phyloP scores from a whole-genome alignment of 2,329 filamentous ascomycete species.

The Clarireedia monteithiana region DNA sequence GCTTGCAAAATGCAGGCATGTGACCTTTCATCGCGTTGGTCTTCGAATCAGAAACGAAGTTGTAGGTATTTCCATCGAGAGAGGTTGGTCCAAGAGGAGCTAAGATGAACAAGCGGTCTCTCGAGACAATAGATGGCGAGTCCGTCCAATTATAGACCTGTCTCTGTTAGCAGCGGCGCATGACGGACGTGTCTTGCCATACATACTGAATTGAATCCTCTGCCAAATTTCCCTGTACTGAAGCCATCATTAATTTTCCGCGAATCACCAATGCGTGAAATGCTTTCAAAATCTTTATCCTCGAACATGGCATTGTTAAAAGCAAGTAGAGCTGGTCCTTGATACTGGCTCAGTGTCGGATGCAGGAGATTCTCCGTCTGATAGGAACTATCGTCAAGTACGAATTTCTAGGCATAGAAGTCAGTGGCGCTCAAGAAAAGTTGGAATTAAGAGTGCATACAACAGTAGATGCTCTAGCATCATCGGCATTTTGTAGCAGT shows the following conservation, averaged over 20 bases:
- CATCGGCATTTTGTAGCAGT: conserved; percentile 93
- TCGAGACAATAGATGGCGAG: conserved; percentile 30
- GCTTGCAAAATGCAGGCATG: conserved; percentile 25
- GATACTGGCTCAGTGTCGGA: conserved; percentile 25
- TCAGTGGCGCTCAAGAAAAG: not conserved
- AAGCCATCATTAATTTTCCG: conserved; percentile 25
- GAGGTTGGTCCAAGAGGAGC: conserved; percentile 31
- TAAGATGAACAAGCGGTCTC: conserved; percentile 26
- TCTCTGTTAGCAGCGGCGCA: conserved; percentile 3
- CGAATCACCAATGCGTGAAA: conserved; percentile 29
- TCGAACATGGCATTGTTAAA: conserved; percentile 29
- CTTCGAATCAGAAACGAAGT: conserved; percentile 24
- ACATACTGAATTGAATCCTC: conserved; percentile 30
- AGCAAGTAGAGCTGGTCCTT: conserved; percentile 30
- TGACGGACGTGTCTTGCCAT: not conserved
- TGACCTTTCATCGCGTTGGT: conserved; percentile 25
- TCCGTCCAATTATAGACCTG: conserved; percentile 33
- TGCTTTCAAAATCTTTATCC: conserved; percentile 26
- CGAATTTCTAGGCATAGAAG: conserved; percentile 14
- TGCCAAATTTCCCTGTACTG: conserved; percentile 31
- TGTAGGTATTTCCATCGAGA: conserved; percentile 24
- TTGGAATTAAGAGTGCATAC: conserved; percentile 11
- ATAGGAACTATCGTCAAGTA: conserved; percentile 26
- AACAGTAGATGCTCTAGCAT: conserved; percentile 83
- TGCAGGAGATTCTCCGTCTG: conserved; percentile 22